Evolutionary conservation across 345 rosid genomes (phyloP).

Genomic region (Gossypium turneri): DNA sequence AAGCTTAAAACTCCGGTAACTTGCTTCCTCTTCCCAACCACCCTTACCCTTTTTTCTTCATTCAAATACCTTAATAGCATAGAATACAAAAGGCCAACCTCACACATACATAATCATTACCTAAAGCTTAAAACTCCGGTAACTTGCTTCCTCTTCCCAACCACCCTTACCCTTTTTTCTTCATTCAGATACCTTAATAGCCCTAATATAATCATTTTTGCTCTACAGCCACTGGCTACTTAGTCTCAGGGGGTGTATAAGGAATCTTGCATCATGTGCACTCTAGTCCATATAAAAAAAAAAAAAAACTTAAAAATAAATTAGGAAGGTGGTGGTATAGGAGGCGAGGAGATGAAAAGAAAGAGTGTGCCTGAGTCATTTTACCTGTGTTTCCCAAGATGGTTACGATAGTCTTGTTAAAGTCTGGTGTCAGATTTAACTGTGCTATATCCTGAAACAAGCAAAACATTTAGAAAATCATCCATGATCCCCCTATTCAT

Average conservation of each 20-base stretch:
- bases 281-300: background rate
- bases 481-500: background rate
- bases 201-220: background rate
- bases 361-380: background rate
- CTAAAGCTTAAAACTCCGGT: background rate
- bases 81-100: constrained; percentile 2
- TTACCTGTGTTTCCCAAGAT: constrained; percentile 82
- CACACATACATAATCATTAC: background rate
- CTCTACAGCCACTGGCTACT: background rate
- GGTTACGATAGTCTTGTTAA: constrained; percentile 56
- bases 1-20: background rate
- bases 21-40: background rate
- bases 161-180: background rate
- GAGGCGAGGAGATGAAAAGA: background rate
- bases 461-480: constrained; percentile 1
- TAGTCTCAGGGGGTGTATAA: background rate
- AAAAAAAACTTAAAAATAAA: background rate
- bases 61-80: background rate
- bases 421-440: constrained; percentile 59
- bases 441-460: constrained; percentile 45
- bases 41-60: background rate
- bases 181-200: background rate
- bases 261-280: background rate
- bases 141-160: background rate
- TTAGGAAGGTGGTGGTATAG: background rate